Evolutionary conservation across 1,284 basidiomycete genomes (phyloP).

Genomic region (Microbotryomycetes sp.): DNA sequence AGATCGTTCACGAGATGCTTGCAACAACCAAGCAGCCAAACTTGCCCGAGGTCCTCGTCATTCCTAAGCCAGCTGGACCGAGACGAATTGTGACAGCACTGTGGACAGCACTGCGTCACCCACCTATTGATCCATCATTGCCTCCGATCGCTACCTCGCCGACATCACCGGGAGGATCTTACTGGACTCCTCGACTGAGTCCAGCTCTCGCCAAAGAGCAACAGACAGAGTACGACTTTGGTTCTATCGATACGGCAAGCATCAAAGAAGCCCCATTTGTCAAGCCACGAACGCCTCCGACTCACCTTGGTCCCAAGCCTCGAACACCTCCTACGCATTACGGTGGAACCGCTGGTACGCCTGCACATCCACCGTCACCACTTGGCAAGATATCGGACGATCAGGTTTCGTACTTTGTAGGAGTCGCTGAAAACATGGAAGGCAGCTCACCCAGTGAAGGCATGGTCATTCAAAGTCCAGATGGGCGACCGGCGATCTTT

Average conservation of each 20-base stretch:
- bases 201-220: slow-evolving; percentile 45
- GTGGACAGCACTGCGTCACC: slow-evolving; percentile 75
- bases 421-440: slow-evolving; percentile 55
- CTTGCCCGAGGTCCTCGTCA: slow-evolving; percentile 79
- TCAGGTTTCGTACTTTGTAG: slow-evolving; percentile 62
- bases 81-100: slow-evolving; percentile 81
- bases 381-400: slow-evolving; percentile 28
- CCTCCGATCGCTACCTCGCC: slow-evolving; percentile 87
- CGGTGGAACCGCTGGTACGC: slow-evolving; percentile 1
- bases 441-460: slow-evolving; percentile 69
- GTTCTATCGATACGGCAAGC: background rate
- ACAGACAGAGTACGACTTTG: slow-evolving; percentile 24
- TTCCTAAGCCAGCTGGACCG: slow-evolving; percentile 90
- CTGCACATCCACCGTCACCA: slow-evolving; percentile 31
- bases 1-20: slow-evolving; percentile 67
- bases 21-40: slow-evolving; percentile 45
- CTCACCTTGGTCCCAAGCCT: background rate
- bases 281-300: background rate
- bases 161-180: slow-evolving; percentile 39
- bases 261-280: background rate
- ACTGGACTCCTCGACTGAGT: slow-evolving; percentile 46
- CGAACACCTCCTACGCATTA: slow-evolving; percentile 2
- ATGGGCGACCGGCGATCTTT: slow-evolving; percentile 87
- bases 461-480: slow-evolving; percentile 82
- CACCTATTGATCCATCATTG: slow-evolving; percentile 80